Base-by-base conservation (phyloP, 805 yeast species). In the Starmerella kuoi region DNA sequence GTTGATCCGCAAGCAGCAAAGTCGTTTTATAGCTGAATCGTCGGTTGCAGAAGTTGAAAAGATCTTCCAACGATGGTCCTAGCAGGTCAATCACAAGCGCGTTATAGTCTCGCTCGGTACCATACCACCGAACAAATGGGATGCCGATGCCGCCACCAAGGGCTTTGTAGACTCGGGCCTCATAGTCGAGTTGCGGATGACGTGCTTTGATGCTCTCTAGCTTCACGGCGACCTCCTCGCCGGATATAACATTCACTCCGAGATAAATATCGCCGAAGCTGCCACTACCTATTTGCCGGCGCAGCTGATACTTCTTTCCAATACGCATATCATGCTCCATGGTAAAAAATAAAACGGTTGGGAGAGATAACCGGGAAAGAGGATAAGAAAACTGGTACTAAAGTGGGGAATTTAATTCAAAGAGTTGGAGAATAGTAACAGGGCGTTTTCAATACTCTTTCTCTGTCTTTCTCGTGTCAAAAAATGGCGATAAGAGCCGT, bases 191-290 rank as follows among this genome's bases (percentile, higher is more conserved):
- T 65, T 88, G 98, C 1, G 98, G 97, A 61, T 91, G 97, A 58
- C 85, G 83, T 2, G 97, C 95, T 44, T 79, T 71, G 41, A 82
- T 76, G 50, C 82, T 79, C 60, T 88, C 98, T 49, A 88, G 69
- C 62, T 88, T 88, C 68, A 88, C 88, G 52, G 97, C 98, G 41
- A 91, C 96, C 62, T 88, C 95, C 62, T 91, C 97, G 32, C 97
- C 96, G 32, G 93, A 81, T 37, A 88, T 84, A 61, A 91, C 76
- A 64, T 88, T 91, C 21, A 94, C 84, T 47, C 68, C 81, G 51
- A 86, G 71, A 63, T 91, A 91, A 54, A 88, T 91, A 60, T 91
- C 98, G 46, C 98, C 98, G 62, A 88, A 88, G 9, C 96, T 87
- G 17, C 98, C 98, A 31, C 91, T 78, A 18, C 98, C 98, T 56